phyloP scores from a whole-genome alignment of 2,329 filamentous ascomycete species.

The Trichophyton schoenleinii region DNA sequence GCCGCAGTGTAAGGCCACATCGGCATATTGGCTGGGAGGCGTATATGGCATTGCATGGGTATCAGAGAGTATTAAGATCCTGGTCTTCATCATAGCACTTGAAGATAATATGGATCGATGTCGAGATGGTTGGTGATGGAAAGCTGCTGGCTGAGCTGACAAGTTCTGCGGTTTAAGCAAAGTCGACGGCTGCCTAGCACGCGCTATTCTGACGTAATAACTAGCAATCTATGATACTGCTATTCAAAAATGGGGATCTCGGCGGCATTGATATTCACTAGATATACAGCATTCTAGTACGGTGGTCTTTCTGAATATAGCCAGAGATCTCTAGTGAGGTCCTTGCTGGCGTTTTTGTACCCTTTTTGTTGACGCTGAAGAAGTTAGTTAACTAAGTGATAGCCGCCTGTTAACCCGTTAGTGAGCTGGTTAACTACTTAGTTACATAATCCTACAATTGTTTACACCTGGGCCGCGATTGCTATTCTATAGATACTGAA shows the following conservation, averaged over 20 bases:
- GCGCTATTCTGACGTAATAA: background rate
- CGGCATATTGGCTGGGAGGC: constrained; percentile 25
- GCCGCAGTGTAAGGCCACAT: constrained; percentile 43
- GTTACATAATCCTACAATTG: background rate
- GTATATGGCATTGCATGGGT: constrained; percentile 28
- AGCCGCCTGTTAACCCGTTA: too few relatives aligned
- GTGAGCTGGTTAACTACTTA: background rate
- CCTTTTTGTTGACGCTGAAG: background rate
- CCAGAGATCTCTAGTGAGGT: background rate
- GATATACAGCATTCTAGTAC: background rate
- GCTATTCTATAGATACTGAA: background rate
- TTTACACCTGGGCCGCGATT: background rate
- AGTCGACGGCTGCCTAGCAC: background rate
- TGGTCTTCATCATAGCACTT: constrained; percentile 17
- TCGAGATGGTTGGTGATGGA: background rate
- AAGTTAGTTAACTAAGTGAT: background rate
- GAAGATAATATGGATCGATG: background rate
- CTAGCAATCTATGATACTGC: background rate
- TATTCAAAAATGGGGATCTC: background rate
- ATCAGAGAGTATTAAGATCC: constrained; percentile 37
- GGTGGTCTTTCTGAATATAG: background rate
- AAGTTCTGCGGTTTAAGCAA: background rate
- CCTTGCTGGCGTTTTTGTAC: background rate
- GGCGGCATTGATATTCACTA: background rate
- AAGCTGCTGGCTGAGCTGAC: background rate